phyloP scores from a whole-genome alignment of 1,284 basidiomycete species.

The Agaricales sp. region DNA sequence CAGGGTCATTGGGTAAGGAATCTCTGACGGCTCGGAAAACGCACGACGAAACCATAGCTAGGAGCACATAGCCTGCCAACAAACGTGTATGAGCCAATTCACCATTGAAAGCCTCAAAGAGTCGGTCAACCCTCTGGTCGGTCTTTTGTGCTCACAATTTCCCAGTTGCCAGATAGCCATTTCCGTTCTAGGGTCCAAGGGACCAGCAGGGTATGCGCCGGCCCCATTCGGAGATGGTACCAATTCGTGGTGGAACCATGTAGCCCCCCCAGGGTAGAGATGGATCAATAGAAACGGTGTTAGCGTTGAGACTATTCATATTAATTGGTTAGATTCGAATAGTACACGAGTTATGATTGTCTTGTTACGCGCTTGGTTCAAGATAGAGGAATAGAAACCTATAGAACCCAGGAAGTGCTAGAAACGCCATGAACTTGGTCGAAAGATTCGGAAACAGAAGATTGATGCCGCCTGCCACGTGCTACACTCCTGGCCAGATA shows the following conservation, averaged over 20 bases:
- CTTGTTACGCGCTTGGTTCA: constrained; percentile 46
- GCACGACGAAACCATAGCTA: constrained; percentile 56
- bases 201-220: neutral
- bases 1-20: constrained; percentile 45
- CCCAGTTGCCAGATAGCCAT: constrained; percentile 67
- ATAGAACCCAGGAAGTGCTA: constrained; percentile 60
- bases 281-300: constrained; percentile 49
- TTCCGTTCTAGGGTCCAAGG: constrained; percentile 40
- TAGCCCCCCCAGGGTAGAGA: constrained; percentile 44
- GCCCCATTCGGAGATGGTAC: constrained; percentile 29
- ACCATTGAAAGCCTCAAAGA: neutral
- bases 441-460: neutral
- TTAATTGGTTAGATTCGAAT: neutral
- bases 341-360: constrained; percentile 1
- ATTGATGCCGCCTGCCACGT: neutral
- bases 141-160: constrained; percentile 38
- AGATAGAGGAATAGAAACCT: constrained; percentile 56
- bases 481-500: neutral
- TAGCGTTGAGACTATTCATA: constrained; percentile 41
- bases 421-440: constrained; percentile 24
- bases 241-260: constrained; percentile 65
- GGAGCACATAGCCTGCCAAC: constrained; percentile 51
- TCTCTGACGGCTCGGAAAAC: constrained; percentile 64
- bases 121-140: neutral
- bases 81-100: neutral